Percentiles rank a stretch among this genome's conserved stretches.
Evolutionary conservation across 1,139 yeast genomes (phyloP).

Genomic region (Komagataea norvegica): DNA sequence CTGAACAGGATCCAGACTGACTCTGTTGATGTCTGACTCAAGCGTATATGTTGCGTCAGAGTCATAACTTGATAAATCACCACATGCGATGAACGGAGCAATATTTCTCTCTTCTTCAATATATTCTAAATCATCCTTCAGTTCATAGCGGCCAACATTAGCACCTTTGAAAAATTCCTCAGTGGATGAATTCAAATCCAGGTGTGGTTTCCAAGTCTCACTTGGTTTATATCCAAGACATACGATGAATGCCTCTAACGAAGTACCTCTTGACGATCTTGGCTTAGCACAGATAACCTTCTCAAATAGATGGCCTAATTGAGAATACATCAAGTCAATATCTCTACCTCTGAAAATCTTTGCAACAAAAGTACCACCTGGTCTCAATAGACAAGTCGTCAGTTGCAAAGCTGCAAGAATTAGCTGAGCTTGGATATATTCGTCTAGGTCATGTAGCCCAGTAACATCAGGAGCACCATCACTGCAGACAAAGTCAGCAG

Average conservation of each 20-base stretch:
- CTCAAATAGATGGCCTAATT: conserved; percentile 77
- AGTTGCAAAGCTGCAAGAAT: conserved; percentile 86
- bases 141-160: conserved; percentile 48
- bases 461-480: conserved; percentile 99
- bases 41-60: conserved; percentile 91
- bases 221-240: conserved; percentile 85
- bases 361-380: conserved; percentile 93
- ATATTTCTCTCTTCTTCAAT: conserved; percentile 62
- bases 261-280: conserved; percentile 87
- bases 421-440: conserved; percentile 91
- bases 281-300: conserved; percentile 94
- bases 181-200: conserved; percentile 56
- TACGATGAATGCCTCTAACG: conserved; percentile 89
- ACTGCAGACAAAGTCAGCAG: conserved; percentile 92
- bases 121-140: conserved; percentile 34
- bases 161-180: conserved; percentile 77
- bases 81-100: conserved; percentile 92
- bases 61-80: conserved; percentile 80
- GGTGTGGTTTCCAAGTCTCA: conserved; percentile 70
- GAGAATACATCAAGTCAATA: conserved; percentile 85
- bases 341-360: conserved; percentile 95
- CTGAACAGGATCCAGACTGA: conserved; percentile 82
- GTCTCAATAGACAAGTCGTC: conserved; percentile 79
- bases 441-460: conserved; percentile 93
- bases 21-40: conserved; percentile 35